A percentile compares a stretch with the other conserved stretches of the same genome.
These are phyloP conservation scores for Cinnamomum chago DNA, from an alignment of 164 flowering plant species.

Conservation along the genomic window DNA sequence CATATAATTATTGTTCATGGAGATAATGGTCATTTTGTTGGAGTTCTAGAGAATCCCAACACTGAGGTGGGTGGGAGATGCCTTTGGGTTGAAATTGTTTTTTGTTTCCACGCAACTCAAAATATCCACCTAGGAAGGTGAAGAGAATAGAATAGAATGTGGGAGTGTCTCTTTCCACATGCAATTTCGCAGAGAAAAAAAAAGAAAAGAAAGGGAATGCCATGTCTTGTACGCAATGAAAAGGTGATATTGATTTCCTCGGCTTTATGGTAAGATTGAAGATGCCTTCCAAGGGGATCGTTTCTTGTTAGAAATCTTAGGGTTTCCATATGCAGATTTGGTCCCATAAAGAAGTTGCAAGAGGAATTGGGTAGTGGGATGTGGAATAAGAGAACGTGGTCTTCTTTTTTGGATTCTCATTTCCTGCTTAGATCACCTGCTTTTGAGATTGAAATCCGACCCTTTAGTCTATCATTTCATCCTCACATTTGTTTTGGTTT, in stretches of 20 bases:
- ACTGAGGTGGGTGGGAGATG: neutral
- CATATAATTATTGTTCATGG: neutral
- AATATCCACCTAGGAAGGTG: neutral
- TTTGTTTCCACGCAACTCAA: neutral
- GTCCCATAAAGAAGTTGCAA: slow-evolving; percentile 75
- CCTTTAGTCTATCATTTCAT: neutral
- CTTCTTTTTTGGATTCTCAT: slow-evolving; percentile 17
- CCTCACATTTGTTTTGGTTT: neutral
- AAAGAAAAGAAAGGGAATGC: slow-evolving; percentile 14
- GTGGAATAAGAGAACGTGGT: slow-evolving; percentile 65
- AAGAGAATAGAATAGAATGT: slow-evolving; percentile 4
- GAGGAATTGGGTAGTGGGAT: slow-evolving; percentile 47
- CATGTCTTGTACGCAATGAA: slow-evolving; percentile 50
- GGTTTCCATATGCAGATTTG: slow-evolving; percentile 41
- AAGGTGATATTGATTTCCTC: slow-evolving; percentile 64
- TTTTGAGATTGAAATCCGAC: neutral
- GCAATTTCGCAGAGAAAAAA: slow-evolving; percentile 10
- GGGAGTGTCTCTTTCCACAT: slow-evolving; percentile 39
- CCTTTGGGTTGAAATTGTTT: neutral
- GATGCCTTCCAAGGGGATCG: slow-evolving; percentile 18
- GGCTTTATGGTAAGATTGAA: slow-evolving; percentile 44
- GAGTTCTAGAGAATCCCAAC: neutral
- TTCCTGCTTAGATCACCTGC: slow-evolving; percentile 23
- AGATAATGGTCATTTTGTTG: neutral
- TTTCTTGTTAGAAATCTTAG: slow-evolving; percentile 10